Evolutionary conservation across 257 asterid genomes (phyloP), one percentile per base, ranked within the genome.

Genomic region (Solanum tacnaense): DNA sequence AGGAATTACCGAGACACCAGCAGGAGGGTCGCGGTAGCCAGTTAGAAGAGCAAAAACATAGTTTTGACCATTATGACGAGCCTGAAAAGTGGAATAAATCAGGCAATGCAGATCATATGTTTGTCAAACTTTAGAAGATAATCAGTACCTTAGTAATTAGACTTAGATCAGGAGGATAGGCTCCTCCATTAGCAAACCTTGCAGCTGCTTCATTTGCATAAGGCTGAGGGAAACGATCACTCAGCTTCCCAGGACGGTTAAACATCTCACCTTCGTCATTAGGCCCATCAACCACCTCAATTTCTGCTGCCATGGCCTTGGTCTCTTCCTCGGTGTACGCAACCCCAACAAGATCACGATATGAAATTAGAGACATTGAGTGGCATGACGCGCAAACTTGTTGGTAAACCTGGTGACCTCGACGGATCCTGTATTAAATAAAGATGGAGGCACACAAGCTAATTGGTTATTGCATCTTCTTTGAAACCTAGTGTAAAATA

Each of bases 351-450:
- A 94, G 94, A 90, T 95, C 98, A 76, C 98, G 97, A 84, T 92
- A 95, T 7, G 93, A 95, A 32, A 95, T 86, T 27, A 95, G 92
- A n/a, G 97, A 93, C 97, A 95, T 94, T 21, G 95, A 94, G 91
- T 95, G 98, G 92, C 98, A 95, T 34, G 98, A 93, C 12, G 98
- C 95, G 83, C 98, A 94, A 73, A 94, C 96, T 92, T 95, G 96
- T 91, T 92, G 95, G 90, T 92, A 95, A 60, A 93, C 96, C 90
- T 93, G 93, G 90, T 92, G 95, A 9, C 96, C 98, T 36, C 98
- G 93, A n/a, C 98, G 98, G 81, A 94, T 93, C 90, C 98, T 95
- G 93, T 86, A 71, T 72, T 71, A 81, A 49, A 81, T 83, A 49
- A 49, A 81, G 32, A 49, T 29, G 7, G 85, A 81, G 68, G 85